Percentiles rank a stretch among this genome's conserved stretches.
These are phyloP conservation scores for Fraxinus americana DNA, from an alignment of 257 asterid species.

Conservation along the genomic window DNA sequence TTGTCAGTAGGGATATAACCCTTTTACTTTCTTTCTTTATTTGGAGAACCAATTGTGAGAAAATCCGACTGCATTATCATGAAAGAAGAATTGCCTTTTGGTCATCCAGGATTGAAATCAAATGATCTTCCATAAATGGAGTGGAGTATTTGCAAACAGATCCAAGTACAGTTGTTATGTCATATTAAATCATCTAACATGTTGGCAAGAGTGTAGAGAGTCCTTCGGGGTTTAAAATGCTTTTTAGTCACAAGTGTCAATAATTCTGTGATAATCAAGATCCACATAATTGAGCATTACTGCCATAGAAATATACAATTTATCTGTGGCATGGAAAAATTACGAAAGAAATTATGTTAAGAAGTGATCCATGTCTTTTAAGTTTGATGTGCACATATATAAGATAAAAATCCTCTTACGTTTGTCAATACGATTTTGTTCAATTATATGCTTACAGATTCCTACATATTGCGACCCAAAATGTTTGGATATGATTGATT, in stretches of 20 bases:
- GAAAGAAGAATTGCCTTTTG: not conserved
- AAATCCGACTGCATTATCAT: not conserved
- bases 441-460: not conserved
- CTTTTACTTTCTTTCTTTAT: not conserved
- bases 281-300: not conserved
- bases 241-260: not conserved
- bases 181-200: not conserved
- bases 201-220: not conserved
- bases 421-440: not conserved
- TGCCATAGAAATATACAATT: not conserved
- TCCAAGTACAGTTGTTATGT: not conserved
- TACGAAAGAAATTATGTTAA: not conserved
- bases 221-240: not conserved
- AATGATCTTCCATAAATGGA: not conserved
- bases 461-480: not conserved
- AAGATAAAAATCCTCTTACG: not conserved
- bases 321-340: not conserved
- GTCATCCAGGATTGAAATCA: not conserved
- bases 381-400: not conserved
- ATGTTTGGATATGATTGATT: conserved; percentile 23
- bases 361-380: not conserved
- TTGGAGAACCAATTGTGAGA: not conserved
- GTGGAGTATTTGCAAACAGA: not conserved
- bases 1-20: not conserved
- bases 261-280: not conserved